phyloP scores from a whole-genome alignment of 768 basidiomycete species.

The Candolleomyces efflorescens region DNA sequence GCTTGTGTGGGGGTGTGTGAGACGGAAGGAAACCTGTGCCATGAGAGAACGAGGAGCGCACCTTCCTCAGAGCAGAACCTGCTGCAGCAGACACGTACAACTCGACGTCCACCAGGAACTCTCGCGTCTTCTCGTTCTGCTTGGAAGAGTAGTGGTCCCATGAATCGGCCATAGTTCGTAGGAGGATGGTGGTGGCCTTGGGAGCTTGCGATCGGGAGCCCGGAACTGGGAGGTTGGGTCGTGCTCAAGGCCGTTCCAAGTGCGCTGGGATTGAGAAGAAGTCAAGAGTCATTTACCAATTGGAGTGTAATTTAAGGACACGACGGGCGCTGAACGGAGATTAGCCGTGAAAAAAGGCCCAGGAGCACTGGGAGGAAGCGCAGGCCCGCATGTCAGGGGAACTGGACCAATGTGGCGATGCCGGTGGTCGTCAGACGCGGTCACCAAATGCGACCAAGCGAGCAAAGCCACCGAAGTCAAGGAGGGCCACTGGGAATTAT shows the following conservation, averaged over 20 bases:
- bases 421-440: not conserved
- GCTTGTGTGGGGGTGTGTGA: slow-evolving; percentile 3
- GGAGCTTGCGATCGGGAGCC: slow-evolving; percentile 7
- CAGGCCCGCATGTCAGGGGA: slow-evolving; percentile 1
- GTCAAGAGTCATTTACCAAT: slow-evolving; percentile 15
- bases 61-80: slow-evolving; percentile 53
- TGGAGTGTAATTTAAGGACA: slow-evolving; percentile 6
- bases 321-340: slow-evolving; percentile 3
- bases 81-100: slow-evolving; percentile 56
- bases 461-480: not conserved
- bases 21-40: not conserved
- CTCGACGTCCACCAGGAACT: slow-evolving; percentile 61
- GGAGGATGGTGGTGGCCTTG: not conserved
- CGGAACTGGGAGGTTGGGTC: slow-evolving; percentile 6
- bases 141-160: slow-evolving; percentile 23
- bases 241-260: slow-evolving; percentile 6
- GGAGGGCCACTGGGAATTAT: not conserved
- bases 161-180: slow-evolving; percentile 26
- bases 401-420: not conserved
- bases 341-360: slow-evolving; percentile 3
- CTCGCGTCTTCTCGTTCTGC: slow-evolving; percentile 21
- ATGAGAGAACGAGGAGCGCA: slow-evolving; percentile 20
- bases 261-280: slow-evolving; percentile 8
- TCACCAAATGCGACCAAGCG: too few species aligned
- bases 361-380: not conserved